Percentiles rank a stretch among this genome's conserved stretches.
Evolutionary conservation across 1,139 yeast genomes (phyloP).

Genomic region (Kurtzmaniella quercitrusa): DNA sequence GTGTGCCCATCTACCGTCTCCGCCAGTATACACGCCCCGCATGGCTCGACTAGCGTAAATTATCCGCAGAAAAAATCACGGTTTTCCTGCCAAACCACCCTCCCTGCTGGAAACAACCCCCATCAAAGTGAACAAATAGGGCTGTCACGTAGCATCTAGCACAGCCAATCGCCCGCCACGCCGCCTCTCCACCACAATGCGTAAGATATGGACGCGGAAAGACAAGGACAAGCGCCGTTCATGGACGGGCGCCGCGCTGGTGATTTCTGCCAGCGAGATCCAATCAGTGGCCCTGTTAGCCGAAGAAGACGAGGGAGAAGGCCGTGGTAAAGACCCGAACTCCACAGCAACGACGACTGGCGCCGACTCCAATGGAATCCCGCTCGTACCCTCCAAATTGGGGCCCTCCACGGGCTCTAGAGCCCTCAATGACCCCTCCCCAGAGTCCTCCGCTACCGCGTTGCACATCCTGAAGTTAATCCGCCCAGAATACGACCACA

Average conservation of each 20-base stretch:
- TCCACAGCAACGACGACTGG: background rate
- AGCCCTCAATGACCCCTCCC: conserved; percentile 2
- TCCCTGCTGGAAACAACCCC: background rate
- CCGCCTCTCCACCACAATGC: conserved; percentile 13
- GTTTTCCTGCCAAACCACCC: background rate
- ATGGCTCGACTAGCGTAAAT: background rate
- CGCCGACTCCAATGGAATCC: background rate
- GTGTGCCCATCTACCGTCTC: background rate
- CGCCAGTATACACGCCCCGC: background rate
- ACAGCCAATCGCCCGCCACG: background rate
- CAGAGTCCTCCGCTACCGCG: conserved; percentile 7
- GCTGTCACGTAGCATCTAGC: no score
- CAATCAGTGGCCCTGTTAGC: conserved; percentile 5
- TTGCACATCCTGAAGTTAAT: conserved; percentile 16
- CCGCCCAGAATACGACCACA: conserved; percentile 32
- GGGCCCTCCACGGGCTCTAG: background rate
- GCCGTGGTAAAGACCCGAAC: background rate
- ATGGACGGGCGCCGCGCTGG: conserved; percentile 12
- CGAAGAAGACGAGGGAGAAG: conserved; percentile 6
- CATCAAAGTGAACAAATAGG: no score
- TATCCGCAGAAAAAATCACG: background rate
- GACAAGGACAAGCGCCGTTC: conserved; percentile 26
- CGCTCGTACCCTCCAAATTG: conserved; percentile 1
- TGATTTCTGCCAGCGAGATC: conserved; percentile 3
- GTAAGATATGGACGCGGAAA: conserved; percentile 31